Conservation (phyloP, 2,329 filamentous ascomycete genomes). For the Decorospora gaudefroyi region DNA sequence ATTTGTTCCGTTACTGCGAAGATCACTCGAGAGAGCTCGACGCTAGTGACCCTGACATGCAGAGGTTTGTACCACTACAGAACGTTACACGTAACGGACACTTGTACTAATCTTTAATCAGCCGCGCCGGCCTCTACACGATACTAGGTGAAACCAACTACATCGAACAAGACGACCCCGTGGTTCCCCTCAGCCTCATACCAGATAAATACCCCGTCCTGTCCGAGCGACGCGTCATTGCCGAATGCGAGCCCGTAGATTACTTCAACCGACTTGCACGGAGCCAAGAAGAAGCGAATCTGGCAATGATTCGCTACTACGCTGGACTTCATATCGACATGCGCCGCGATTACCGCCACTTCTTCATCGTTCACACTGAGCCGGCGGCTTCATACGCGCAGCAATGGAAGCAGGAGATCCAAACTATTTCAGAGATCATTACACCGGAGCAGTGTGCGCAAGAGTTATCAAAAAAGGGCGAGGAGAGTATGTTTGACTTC, state of each 20-base stretch:
- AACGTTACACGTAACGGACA: not conserved
- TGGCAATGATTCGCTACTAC: constrained; percentile 35
- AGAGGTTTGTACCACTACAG: constrained; percentile 16
- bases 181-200: constrained; percentile 10
- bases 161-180: constrained; percentile 33
- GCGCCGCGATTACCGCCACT: constrained; percentile 38
- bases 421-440: constrained; percentile 36
- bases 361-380: constrained; percentile 41
- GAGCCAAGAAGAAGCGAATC: constrained; percentile 33
- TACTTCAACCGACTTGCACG: constrained; percentile 31
- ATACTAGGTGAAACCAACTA: constrained; percentile 27
- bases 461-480: constrained; percentile 25
- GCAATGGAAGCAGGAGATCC: constrained; percentile 31
- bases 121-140: constrained; percentile 32
- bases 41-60: constrained; percentile 20
- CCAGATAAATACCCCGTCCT: constrained; percentile 39
- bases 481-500: constrained; percentile 36
- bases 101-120: constrained; percentile 9
- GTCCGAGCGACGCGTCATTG: constrained; percentile 29
- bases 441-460: constrained; percentile 34
- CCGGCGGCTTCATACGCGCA: constrained; percentile 16
- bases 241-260: constrained; percentile 23
- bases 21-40: constrained; percentile 25
- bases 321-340: constrained; percentile 27
- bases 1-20: constrained; percentile 27